These are phyloP conservation scores for Calophaca sinica DNA, from an alignment of 306 rosid genomes.

Conservation along the genomic window DNA sequence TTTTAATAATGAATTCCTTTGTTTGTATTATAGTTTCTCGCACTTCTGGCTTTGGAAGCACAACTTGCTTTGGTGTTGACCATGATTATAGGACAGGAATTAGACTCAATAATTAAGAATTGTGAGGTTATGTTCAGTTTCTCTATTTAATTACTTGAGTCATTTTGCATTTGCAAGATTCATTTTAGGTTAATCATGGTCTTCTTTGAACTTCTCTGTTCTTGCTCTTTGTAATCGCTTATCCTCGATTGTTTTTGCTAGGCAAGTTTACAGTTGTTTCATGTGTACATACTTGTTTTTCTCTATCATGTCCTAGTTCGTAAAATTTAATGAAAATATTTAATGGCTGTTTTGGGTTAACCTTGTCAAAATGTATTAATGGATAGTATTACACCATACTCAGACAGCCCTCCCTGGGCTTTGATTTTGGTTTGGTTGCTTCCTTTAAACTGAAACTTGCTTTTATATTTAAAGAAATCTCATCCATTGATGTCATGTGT, in stretches of 20 bases:
- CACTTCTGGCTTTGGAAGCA: conserved; percentile 44
- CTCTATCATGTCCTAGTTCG: neutral
- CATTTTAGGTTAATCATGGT: conserved; percentile 34
- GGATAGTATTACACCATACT: too few species aligned
- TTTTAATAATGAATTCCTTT: conserved; percentile 47
- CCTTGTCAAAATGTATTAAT: too few species aligned
- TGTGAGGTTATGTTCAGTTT: conserved; percentile 44
- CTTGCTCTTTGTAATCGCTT: neutral
- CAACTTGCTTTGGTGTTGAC: conserved; percentile 44
- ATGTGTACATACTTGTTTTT: too few species aligned
- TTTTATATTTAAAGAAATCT: too few species aligned
- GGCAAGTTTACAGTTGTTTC: too few species aligned
- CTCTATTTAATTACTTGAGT: conserved; percentile 44
- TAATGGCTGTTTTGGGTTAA: neutral
- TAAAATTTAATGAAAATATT: neutral
- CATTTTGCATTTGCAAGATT: conserved; percentile 31
- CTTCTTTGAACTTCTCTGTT: conserved; percentile 16
- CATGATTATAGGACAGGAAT: conserved; percentile 44
- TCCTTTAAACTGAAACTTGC: too few species aligned
- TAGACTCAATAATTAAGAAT: conserved; percentile 46
- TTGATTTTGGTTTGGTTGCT: too few species aligned
- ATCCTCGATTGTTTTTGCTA: neutral
- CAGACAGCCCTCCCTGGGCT: too few species aligned
- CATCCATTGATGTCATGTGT: too few species aligned
- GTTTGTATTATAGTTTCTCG: conserved; percentile 47